Evolutionary conservation across 805 yeast genomes (phyloP).

Genomic region (Wickerhamiella kazuoi): DNA sequence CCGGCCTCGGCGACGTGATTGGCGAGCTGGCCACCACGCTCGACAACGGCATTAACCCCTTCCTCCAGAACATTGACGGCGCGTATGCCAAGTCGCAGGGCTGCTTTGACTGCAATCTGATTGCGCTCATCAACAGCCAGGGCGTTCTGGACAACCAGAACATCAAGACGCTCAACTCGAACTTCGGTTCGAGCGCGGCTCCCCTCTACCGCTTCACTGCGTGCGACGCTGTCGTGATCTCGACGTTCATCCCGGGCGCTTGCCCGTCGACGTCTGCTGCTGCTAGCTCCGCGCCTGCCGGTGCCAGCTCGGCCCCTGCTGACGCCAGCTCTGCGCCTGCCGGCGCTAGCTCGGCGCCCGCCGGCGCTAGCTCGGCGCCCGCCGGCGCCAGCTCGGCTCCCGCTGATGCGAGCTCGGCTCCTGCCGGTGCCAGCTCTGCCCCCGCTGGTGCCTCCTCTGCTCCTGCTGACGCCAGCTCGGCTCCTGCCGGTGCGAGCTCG

Average conservation of each 20-base stretch:
- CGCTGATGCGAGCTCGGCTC: background rate
- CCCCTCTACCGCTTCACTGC: background rate
- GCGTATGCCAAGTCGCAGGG: background rate
- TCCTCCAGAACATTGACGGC: background rate
- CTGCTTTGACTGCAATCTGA: background rate
- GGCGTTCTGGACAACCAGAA: background rate
- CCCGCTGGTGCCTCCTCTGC: background rate
- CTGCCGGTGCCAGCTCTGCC: background rate
- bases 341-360: background rate
- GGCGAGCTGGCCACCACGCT: background rate
- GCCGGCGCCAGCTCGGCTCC: background rate
- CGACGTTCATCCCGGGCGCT: background rate
- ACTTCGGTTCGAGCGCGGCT: background rate
- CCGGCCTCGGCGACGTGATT: background rate
- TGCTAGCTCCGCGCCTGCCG: background rate
- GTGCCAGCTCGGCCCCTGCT: background rate
- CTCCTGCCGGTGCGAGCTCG: too few relatives aligned
- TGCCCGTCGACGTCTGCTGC: background rate
- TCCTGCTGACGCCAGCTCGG: background rate
- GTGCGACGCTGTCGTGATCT: background rate
- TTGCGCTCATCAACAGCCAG: background rate
- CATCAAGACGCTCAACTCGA: background rate
- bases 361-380: background rate
- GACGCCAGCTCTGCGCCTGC: background rate
- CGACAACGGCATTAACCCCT: background rate